Base-by-base conservation (phyloP, 176 grass and related monocot genomes). In the Juncus effusus region DNA sequence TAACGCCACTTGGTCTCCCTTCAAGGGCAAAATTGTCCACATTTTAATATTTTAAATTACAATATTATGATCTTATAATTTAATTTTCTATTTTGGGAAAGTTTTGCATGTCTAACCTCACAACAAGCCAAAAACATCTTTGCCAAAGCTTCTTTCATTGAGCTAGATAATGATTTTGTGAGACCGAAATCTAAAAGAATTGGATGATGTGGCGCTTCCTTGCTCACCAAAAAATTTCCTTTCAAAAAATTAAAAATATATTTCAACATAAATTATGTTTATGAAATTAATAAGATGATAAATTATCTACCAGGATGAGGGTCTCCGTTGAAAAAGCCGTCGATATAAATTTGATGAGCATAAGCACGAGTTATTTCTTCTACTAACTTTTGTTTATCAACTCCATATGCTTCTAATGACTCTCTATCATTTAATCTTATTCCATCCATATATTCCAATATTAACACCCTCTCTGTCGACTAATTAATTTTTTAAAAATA, bases 131-230 rank as follows among this genome's bases (percentile, higher is more conserved):
- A 82, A 89, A 97, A 92, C 88, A 97, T 92, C 69, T 97, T 97
- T 57, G 94, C 94, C 70, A 97, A 63, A 59, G 94, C 85, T 72
- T 80, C 88, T 57, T 54, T 92, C 88, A 97, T 89, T 60, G 94
- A 82, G 51, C 75, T 62, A 51, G 94, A 89, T 75, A 97, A 77
- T 56, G 75, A 62, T 67, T 97, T 97, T 51, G 94, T 92, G 70
- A 97, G 82, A 50, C 94, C 94, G 92, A 97, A 97, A 61, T 97
- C 94, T 64, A 97, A 88, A n/a, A 97, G 82, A 82, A 97, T 86
- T 6, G 88, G 94, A 42, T 72, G 82, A 77, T 97, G 88, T 28
- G 94, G 94, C 54, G 80, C 60, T 62, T 83, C 94, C 77, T 97
- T 97, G 79, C 94, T 93, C 28, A 97, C 85, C 70, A 97, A 86